These are phyloP conservation scores for Erysimum cheiranthoides DNA, from an alignment of 345 rosid genomes.

Conservation along the genomic window DNA sequence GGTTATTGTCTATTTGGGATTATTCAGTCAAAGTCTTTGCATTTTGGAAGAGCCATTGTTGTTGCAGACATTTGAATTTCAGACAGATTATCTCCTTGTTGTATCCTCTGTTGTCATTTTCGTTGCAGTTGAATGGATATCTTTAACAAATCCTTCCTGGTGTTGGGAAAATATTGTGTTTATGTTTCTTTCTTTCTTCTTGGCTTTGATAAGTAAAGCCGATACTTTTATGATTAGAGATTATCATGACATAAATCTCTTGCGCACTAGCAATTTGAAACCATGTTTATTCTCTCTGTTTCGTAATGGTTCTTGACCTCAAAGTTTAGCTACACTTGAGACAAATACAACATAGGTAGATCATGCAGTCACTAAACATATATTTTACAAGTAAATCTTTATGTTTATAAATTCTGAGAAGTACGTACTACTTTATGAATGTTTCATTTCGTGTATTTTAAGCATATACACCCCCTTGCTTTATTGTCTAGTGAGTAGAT, in stretches of 20 bases:
- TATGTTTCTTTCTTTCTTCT: not conserved
- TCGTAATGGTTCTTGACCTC: not conserved
- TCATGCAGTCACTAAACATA: not conserved
- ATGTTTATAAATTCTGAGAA: not conserved
- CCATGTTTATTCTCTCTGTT: not conserved
- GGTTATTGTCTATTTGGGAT: slow-evolving; percentile 2
- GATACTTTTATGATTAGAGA: too few species aligned
- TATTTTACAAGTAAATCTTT: not conserved
- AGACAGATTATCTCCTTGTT: slow-evolving; percentile 32
- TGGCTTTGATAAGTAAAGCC: not conserved
- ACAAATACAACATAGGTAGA: not conserved
- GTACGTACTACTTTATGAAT: not conserved
- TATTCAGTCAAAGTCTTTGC: slow-evolving; percentile 16
- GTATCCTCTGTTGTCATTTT: slow-evolving; percentile 10
- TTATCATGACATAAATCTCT: slow-evolving; percentile 8
- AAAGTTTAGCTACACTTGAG: not conserved
- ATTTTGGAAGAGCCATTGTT: slow-evolving; percentile 21
- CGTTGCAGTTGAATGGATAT: slow-evolving; percentile 18
- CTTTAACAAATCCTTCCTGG: not conserved
- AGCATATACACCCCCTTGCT: not conserved
- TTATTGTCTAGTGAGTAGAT: not conserved
- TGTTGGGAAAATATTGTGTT: not conserved
- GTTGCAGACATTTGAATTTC: slow-evolving; percentile 18
- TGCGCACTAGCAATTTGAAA: not conserved
- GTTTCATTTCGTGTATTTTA: not conserved